A percentile compares a stretch with the other conserved stretches of the same genome.
Conservation (phyloP, 257 asterid species). For the Ilex asprella region DNA sequence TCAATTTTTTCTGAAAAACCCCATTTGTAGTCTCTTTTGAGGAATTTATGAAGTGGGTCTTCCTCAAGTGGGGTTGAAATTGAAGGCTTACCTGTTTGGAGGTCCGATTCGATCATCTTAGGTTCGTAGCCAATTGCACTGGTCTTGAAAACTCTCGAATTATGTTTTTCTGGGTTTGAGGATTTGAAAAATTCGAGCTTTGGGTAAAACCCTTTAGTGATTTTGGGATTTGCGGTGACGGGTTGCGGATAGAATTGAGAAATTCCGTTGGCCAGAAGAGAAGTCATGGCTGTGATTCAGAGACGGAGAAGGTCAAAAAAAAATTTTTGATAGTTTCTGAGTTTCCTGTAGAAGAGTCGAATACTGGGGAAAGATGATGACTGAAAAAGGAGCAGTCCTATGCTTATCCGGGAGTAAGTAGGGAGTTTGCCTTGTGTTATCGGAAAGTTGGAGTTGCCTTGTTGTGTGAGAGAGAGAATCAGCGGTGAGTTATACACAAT, state of each 20-base stretch:
- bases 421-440: constrained; percentile 9
- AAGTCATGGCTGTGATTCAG: constrained; percentile 38
- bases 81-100: constrained; percentile 34
- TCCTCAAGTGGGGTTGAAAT: no score
- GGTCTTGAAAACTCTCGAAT: constrained; percentile 39
- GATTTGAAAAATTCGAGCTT: constrained; percentile 19
- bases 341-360: no score
- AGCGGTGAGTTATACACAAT: no score
- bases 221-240: constrained; percentile 24
- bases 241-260: constrained; percentile 50
- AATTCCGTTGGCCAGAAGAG: constrained; percentile 17
- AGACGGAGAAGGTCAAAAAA: no score
- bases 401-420: no score
- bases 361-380: no score
- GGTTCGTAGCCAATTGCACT: constrained; percentile 69
- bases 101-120: constrained; percentile 35
- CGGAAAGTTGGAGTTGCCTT: no score
- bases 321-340: no score
- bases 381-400: no score
- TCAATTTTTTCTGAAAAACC: constrained; percentile 84
- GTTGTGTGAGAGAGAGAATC: no score
- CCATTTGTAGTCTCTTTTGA: constrained; percentile 12
- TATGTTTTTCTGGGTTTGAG: constrained; percentile 26
- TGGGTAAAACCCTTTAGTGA: constrained; percentile 23
- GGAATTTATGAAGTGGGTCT: no score